Evolutionary conservation across 176 grass and related monocot genomes (phyloP).

Genomic region (Bolboschoenus planiculmis): DNA sequence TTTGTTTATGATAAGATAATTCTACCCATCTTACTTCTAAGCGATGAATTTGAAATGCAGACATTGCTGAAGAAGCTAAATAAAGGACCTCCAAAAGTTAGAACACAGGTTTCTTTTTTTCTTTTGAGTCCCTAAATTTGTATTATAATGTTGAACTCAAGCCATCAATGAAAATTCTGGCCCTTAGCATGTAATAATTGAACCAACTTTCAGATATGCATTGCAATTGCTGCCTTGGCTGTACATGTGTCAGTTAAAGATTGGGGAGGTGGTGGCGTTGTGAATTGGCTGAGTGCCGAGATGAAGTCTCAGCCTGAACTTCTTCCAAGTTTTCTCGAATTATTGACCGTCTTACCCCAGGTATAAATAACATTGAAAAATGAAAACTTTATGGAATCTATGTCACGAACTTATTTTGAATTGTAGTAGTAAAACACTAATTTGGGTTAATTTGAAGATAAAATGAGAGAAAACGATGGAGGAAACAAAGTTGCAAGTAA

Average conservation of each 20-base stretch:
- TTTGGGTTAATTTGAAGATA: too few relatives aligned
- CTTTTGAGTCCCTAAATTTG: not conserved
- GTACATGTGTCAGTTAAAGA: conserved; percentile 93
- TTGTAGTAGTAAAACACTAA: too few relatives aligned
- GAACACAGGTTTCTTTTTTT: conserved; percentile 67
- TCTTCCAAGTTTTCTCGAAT: conserved; percentile 78
- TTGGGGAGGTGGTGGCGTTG: conserved; percentile 90
- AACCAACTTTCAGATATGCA: conserved; percentile 69
- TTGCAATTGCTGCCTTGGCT: conserved; percentile 91
- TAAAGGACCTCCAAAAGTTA: conserved; percentile 84
- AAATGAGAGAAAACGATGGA: too few relatives aligned
- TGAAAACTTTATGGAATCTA: not conserved
- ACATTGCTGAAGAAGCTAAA: conserved; percentile 76
- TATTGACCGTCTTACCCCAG: conserved; percentile 85
- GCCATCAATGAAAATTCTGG: not conserved
- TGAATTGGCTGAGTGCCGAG: conserved; percentile 86
- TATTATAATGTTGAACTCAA: conserved; percentile 7
- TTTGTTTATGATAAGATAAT: conserved; percentile 6
- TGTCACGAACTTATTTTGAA: too few relatives aligned
- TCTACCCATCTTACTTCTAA: not conserved
- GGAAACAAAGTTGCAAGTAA: too few relatives aligned
- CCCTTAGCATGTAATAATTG: not conserved
- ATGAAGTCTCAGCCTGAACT: conserved; percentile 85
- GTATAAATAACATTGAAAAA: conserved; percentile 26
- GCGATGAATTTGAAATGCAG: conserved; percentile 33